These are phyloP conservation scores for Nemania sp. DNA, from an alignment of 2,329 filamentous ascomycete species.

Conservation along the genomic window DNA sequence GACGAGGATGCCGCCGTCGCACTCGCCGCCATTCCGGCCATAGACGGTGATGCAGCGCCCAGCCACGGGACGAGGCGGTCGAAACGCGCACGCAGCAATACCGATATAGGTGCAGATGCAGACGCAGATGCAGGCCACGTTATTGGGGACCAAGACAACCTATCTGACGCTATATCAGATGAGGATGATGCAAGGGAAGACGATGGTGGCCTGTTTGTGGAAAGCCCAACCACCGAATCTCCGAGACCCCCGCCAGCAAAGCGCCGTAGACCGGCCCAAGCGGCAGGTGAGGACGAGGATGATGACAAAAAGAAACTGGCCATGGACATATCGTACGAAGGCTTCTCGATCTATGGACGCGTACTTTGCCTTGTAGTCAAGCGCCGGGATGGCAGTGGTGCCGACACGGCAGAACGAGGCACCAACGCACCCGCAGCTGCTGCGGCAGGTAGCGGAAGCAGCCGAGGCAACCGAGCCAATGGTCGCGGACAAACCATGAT, in stretches of 20 bases:
- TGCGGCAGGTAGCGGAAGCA: conserved; percentile 39
- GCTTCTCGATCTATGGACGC: conserved; percentile 93
- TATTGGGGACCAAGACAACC: conserved; percentile 38
- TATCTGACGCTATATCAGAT: conserved; percentile 46
- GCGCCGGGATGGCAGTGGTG: conserved; percentile 65
- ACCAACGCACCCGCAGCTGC: conserved; percentile 36
- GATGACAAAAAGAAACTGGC: conserved; percentile 91
- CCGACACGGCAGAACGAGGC: conserved; percentile 41
- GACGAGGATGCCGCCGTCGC: conserved; percentile 58
- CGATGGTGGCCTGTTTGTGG: conserved; percentile 41
- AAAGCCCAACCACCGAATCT: conserved; percentile 44
- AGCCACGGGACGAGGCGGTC: conserved; percentile 35
- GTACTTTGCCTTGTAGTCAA: conserved; percentile 89
- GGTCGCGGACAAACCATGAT: conserved; percentile 67
- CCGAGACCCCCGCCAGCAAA: conserved; percentile 52
- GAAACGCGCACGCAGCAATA: conserved; percentile 42
- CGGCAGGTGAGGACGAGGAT: conserved; percentile 40
- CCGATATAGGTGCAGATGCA: conserved; percentile 28
- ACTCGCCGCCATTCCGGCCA: conserved; percentile 60
- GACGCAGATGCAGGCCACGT: conserved; percentile 27
- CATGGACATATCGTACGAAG: conserved; percentile 87
- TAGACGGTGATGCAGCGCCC: conserved; percentile 37
- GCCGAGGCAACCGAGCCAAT: conserved; percentile 38
- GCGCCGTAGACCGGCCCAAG: conserved; percentile 47
- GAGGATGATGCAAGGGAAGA: conserved; percentile 43